Conservation (phyloP, 1,139 yeast genomes). For the Barnettozyma hawaiiensis region DNA sequence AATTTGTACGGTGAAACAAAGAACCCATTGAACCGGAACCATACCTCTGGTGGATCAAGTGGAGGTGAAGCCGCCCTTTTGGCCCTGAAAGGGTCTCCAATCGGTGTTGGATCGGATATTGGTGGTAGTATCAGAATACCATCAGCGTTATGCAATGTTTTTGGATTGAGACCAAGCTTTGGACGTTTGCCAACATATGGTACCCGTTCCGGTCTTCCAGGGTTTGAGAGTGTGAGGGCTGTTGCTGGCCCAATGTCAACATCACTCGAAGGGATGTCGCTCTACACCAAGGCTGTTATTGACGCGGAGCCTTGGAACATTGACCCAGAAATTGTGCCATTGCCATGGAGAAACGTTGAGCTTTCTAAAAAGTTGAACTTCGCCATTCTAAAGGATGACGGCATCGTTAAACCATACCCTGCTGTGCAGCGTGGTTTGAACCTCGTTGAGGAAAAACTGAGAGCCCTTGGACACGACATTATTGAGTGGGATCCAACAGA, state of each 20-base stretch:
- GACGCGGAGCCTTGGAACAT: constrained; percentile 60
- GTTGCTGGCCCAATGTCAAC: constrained; percentile 57
- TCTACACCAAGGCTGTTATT: constrained; percentile 50
- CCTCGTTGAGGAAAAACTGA: constrained; percentile 39
- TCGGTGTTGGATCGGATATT: constrained; percentile 61
- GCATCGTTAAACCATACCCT: constrained; percentile 50
- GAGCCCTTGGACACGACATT: constrained; percentile 52
- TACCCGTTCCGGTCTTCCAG: constrained; percentile 51
- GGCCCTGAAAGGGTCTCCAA: constrained; percentile 49
- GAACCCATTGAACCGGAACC: constrained; percentile 39
- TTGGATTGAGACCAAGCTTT: constrained; percentile 48
- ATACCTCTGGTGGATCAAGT: constrained; percentile 49
- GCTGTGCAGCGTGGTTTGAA: constrained; percentile 55
- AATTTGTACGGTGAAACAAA: constrained; percentile 42
- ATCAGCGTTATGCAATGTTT: constrained; percentile 46
- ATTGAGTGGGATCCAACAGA: constrained; percentile 49
- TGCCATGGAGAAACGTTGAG: constrained; percentile 56
- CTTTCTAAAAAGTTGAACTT: constrained; percentile 41
- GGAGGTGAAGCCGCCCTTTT: constrained; percentile 48
- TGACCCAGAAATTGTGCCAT: constrained; percentile 49
- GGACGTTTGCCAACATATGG: constrained; percentile 44
- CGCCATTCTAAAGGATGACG: constrained; percentile 43
- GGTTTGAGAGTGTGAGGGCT: constrained; percentile 51
- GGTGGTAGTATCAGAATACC: constrained; percentile 62
- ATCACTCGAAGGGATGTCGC: constrained; percentile 58